Percentiles rank a stretch among this genome's conserved stretches.
Conservation (phyloP, 2,329 filamentous ascomycete genomes). For the Paraconiothyrium brasiliense region DNA sequence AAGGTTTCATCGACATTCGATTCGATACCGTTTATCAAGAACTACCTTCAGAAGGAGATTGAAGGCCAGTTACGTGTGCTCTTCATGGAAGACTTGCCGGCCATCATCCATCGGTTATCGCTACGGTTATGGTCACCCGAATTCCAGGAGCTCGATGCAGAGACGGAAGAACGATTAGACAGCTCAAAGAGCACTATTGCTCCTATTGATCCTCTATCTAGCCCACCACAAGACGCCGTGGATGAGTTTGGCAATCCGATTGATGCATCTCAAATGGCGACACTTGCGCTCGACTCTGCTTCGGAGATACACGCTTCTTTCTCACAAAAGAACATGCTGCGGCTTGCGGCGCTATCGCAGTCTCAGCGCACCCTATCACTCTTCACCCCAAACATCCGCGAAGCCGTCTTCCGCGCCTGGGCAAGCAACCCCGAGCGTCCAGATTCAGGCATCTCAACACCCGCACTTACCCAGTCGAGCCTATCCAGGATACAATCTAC, state of each 20-base stretch:
- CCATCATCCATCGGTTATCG: constrained; percentile 93
- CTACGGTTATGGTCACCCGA: constrained; percentile 90
- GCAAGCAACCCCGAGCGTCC: constrained; percentile 78
- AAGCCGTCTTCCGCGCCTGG: constrained; percentile 93
- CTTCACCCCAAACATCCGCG: constrained; percentile 88
- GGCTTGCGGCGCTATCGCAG: constrained; percentile 82
- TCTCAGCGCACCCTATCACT: constrained; percentile 91
- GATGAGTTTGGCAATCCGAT: constrained; percentile 81
- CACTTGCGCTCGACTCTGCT: constrained; percentile 79
- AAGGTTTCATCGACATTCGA: constrained; percentile 99
- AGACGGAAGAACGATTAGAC: constrained; percentile 64
- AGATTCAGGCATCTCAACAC: constrained; percentile 61
- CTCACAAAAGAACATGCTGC: constrained; percentile 91
- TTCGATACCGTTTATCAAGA: constrained; percentile 96
- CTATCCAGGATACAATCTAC: constrained; percentile 58
- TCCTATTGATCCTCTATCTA: constrained; percentile 81
- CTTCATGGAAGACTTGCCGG: constrained; percentile 97
- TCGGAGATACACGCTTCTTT: constrained; percentile 88
- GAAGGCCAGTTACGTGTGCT: constrained; percentile 90
- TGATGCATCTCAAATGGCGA: constrained; percentile 77
- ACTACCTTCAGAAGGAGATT: constrained; percentile 96
- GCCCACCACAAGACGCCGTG: constrained; percentile 81
- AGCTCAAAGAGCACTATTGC: constrained; percentile 63
- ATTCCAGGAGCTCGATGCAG: constrained; percentile 69
- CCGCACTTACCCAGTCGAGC: constrained; percentile 54